Percentiles rank a stretch among this genome's conserved stretches.
Conservation (phyloP, 73 alveolate genomes). For the Tetrahymena thermophila region DNA sequence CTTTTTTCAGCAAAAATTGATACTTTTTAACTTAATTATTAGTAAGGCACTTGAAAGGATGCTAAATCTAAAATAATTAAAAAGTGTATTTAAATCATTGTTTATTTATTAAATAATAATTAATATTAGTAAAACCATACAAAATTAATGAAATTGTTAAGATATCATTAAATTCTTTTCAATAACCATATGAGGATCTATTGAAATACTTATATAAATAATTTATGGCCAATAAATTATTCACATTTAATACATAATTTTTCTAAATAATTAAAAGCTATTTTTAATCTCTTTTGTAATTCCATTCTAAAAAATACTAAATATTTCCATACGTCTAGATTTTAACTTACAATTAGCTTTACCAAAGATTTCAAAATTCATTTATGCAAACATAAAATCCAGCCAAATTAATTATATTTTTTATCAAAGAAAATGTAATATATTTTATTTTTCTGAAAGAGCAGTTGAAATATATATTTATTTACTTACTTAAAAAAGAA, state of each 20-base stretch:
- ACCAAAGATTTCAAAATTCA: neutral
- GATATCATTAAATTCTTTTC: neutral
- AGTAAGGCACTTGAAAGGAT: neutral
- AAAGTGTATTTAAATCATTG: neutral
- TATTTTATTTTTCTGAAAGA: no score
- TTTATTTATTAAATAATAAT: no score
- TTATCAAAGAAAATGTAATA: no score
- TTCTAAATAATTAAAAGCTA: neutral
- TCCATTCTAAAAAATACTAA: no score
- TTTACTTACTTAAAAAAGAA: no score
- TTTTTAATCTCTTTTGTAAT: neutral
- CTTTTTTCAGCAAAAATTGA: neutral
- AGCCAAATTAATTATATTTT: no score
- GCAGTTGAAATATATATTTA: no score
- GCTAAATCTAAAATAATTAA: neutral
- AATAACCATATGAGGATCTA: no score
- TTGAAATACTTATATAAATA: neutral
- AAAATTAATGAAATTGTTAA: no score
- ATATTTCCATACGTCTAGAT: no score
- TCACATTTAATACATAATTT: neutral
- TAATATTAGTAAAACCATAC: neutral
- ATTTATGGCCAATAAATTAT: neutral
- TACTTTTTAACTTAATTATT: neutral
- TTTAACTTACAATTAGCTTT: neutral
- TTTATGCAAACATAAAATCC: no score